Evolutionary conservation across 148 eudicot species (phyloP), one percentile per base, ranked within the genome.

Genomic region (Heliamphora exappendiculata): DNA sequence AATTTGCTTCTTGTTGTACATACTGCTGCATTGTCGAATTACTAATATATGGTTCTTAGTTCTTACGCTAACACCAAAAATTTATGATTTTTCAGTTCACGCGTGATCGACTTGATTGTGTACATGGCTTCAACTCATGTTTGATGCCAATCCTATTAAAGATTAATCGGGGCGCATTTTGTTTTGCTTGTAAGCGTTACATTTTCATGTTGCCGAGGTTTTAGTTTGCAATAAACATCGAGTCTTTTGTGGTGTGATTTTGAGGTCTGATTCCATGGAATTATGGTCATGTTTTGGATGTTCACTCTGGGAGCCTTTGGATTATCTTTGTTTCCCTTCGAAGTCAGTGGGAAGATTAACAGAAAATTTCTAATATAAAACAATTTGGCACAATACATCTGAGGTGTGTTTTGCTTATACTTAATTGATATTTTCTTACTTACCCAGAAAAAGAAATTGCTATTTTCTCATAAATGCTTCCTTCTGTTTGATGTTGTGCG

Each of bases 41-140:
- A 6, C 11, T 37, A 29, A 37, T 12, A n/a, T n/a, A n/a, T 0
- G 33, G 3, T 0, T 37, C 5, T 20, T 51, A 20, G 12, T 20
- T 4, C 16, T 45, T 17, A 62, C 3, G 7, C 55, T 5, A 58
- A 47, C 10, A 10, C 9, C 74, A n/a, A n/a, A n/a, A n/a, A n/a
- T 42, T 33, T 26, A 14, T 44, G n/a, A 7, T 72, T 72, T 66
- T 76, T 82, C 88, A 90, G 93, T 64, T 78, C 88, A 1, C 83
- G 93, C 31, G 93, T 90, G 81, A 49, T 90, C n/a, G 93, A 90
- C 82, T 81, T 90, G 89, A 88, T 90, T 12, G 82, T 68, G 57
- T 86, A 88, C 82, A 88, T 90, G 84, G 88, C 91, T 54, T 88
- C 89, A 5, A 86, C 83, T 49, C 73, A 83, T 53, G 84, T 85